These are phyloP conservation scores for Talaromyces stipitatus DNA, from an alignment of 495 filamentous ascomycete species.

Conservation along the genomic window DNA sequence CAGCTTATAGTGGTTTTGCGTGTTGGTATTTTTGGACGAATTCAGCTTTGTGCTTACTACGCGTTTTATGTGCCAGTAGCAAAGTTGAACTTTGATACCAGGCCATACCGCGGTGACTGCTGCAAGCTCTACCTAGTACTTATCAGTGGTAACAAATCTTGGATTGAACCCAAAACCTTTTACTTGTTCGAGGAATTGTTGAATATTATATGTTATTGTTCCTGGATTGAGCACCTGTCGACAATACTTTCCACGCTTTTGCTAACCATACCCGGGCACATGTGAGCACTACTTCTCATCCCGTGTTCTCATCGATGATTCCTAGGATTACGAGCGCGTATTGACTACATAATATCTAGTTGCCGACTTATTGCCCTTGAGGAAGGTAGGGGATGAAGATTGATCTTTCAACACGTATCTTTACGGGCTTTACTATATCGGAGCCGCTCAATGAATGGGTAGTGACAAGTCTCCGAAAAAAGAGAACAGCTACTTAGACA, in stretches of 20 bases:
- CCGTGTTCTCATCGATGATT: no score
- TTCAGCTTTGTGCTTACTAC: no score
- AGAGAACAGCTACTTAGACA: background rate
- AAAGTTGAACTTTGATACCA: no score
- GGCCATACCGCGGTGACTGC: no score
- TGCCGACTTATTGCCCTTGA: slow-evolving; percentile 56
- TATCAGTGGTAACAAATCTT: no score
- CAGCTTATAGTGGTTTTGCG: no score
- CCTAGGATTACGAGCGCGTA: background rate
- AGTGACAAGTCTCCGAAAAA: background rate
- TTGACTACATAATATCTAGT: slow-evolving; percentile 18
- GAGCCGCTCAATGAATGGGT: slow-evolving; percentile 45
- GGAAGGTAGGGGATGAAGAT: slow-evolving; percentile 22
- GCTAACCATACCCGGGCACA: slow-evolving; percentile 51
- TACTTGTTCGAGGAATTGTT: no score
- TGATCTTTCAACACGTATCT: slow-evolving; percentile 57
- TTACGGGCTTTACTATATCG: slow-evolving; percentile 51
- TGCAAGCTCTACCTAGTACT: no score
- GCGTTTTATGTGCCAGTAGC: no score
- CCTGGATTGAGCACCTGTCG: slow-evolving; percentile 53
- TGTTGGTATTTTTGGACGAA: no score
- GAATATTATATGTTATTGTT: no score
- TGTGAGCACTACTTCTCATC: slow-evolving; percentile 13
- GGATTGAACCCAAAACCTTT: no score
- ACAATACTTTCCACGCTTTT: slow-evolving; percentile 55